Evolutionary conservation across 2,329 filamentous ascomycete genomes (phyloP).

Genomic region (Fusarium sp.): DNA sequence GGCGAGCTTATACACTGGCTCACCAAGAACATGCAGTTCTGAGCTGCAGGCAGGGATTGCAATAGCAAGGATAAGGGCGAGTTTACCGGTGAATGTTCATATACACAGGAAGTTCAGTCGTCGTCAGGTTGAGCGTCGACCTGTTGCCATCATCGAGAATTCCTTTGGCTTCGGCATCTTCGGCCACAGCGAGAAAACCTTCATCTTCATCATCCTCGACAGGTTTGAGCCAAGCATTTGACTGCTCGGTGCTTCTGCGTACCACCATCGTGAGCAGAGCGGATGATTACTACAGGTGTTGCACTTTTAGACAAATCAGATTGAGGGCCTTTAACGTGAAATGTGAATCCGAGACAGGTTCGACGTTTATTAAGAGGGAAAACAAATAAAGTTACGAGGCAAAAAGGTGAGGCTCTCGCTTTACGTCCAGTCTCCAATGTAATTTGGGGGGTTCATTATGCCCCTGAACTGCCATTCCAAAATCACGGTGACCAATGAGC

Average conservation of each 20-base stretch:
- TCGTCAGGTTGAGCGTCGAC: slow-evolving; percentile 36
- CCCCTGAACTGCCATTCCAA: slow-evolving; percentile 25
- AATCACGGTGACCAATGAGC: slow-evolving; percentile 4
- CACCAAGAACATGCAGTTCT: not conserved
- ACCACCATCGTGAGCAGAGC: slow-evolving; percentile 25
- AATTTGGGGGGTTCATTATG: slow-evolving; percentile 26
- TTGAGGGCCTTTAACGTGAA: not conserved
- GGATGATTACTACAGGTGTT: not conserved
- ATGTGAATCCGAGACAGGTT: slow-evolving; percentile 9
- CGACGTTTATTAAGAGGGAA: not conserved
- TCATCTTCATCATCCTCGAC: slow-evolving; percentile 42
- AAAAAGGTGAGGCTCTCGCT: slow-evolving; percentile 12
- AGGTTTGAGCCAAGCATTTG: slow-evolving; percentile 38
- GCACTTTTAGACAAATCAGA: not conserved
- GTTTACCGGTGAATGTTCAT: slow-evolving; percentile 44
- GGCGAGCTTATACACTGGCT: not conserved
- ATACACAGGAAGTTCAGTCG: slow-evolving; percentile 39
- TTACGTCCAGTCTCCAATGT: slow-evolving; percentile 20
- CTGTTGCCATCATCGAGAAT: slow-evolving; percentile 39
- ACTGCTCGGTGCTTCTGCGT: slow-evolving; percentile 33
- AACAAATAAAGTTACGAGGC: not conserved
- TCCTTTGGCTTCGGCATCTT: slow-evolving; percentile 41
- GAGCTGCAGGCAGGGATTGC: not conserved
- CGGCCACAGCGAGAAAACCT: slow-evolving; percentile 34
- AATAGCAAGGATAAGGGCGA: slow-evolving; percentile 11